Conservation (phyloP, 495 filamentous ascomycete genomes). For the Diplogelasinospora grovesii region DNA sequence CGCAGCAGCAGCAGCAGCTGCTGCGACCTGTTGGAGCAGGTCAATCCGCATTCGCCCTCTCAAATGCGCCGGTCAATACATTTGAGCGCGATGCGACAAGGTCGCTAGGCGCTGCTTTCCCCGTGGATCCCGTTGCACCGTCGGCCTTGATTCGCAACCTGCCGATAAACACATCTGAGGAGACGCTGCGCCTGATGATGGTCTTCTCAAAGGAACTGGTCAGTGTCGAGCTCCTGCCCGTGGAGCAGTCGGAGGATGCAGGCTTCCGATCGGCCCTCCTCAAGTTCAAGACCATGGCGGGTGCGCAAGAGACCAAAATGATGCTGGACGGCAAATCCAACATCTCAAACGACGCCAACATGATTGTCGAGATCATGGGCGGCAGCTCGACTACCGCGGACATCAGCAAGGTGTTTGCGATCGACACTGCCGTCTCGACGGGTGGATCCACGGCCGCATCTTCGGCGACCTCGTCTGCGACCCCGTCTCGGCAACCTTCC, state of each 20-base stretch:
- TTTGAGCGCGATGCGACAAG: slow-evolving; percentile 43
- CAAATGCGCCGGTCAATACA: slow-evolving; percentile 21
- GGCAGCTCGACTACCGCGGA: slow-evolving; percentile 28
- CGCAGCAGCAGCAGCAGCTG: slow-evolving; percentile 32
- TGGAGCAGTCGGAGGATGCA: slow-evolving; percentile 61
- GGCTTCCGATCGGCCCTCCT: slow-evolving; percentile 69
- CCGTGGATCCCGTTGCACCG: slow-evolving; percentile 23
- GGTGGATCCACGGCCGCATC: slow-evolving; percentile 24
- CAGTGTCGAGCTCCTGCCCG: slow-evolving; percentile 61
- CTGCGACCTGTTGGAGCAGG: slow-evolving; percentile 24
- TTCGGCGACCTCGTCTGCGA: slow-evolving; percentile 46
- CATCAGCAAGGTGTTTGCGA: slow-evolving; percentile 33
- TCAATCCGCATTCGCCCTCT: slow-evolving; percentile 36
- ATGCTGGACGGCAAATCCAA: slow-evolving; percentile 77
- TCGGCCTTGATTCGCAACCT: slow-evolving; percentile 66
- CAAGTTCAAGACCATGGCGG: slow-evolving; percentile 61
- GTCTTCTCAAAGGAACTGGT: slow-evolving; percentile 79
- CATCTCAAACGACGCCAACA: slow-evolving; percentile 62
- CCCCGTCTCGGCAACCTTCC: slow-evolving; percentile 62
- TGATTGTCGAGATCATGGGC: slow-evolving; percentile 71
- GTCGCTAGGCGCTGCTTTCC: slow-evolving; percentile 49
- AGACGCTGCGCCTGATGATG: slow-evolving; percentile 72
- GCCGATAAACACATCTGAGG: slow-evolving; percentile 62
- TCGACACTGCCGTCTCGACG: slow-evolving; percentile 25
- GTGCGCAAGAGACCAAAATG: slow-evolving; percentile 69